Conservation (phyloP, 768 basidiomycete species). For the Boletus subcaerulescens region DNA sequence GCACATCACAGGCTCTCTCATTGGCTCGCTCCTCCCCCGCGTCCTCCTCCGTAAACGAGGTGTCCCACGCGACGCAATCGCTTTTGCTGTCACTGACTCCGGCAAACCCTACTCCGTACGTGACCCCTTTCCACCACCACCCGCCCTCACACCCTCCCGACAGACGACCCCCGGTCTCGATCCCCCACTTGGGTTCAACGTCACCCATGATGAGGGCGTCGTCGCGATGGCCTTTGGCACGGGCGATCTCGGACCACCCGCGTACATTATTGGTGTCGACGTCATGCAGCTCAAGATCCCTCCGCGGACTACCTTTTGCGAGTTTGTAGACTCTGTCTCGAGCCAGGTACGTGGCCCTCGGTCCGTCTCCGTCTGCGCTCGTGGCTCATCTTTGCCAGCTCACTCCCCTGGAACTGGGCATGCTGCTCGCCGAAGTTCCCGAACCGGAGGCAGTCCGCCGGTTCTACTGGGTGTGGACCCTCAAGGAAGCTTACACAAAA, state of each 20-base stretch:
- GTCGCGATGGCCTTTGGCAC: conserved; percentile 61
- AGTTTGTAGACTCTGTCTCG: conserved; percentile 61
- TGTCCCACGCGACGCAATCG: conserved; percentile 43
- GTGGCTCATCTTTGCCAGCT: conserved; percentile 30
- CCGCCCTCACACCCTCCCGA: conserved; percentile 2
- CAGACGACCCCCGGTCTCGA: conserved; percentile 45
- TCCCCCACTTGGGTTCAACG: conserved; percentile 71
- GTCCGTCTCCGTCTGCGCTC: neutral
- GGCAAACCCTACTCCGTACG: conserved; percentile 79
- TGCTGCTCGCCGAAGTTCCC: conserved; percentile 38
- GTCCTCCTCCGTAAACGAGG: conserved; percentile 59
- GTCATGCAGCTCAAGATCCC: conserved; percentile 77
- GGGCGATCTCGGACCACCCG: conserved; percentile 53
- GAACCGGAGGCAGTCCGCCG: conserved; percentile 50
- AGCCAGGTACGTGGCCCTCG: conserved; percentile 51
- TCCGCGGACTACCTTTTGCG: conserved; percentile 48
- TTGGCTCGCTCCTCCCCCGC: conserved; percentile 74
- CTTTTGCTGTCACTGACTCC: conserved; percentile 53
- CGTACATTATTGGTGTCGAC: conserved; percentile 65
- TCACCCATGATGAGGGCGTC: conserved; percentile 75
- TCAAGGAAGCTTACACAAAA: conserved; percentile 92
- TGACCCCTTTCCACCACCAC: conserved; percentile 9
- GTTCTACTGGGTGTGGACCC: conserved; percentile 85
- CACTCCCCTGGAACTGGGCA: conserved; percentile 35
- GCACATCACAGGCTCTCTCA: conserved; percentile 57